Conservation (phyloP, 257 asterid genomes). For the Plectranthus barbatus region DNA sequence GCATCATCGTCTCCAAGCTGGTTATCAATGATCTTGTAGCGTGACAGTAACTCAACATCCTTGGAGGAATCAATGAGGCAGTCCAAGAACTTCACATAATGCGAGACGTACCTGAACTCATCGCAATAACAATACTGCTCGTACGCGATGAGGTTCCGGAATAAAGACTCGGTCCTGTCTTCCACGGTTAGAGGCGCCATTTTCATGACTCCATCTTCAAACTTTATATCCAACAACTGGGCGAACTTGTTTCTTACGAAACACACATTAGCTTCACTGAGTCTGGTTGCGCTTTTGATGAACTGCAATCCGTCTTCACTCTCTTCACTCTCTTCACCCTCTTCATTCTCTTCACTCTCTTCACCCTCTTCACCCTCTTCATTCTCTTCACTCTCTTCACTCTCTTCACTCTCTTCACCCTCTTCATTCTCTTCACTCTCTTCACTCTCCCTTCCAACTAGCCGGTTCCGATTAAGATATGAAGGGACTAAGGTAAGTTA, state of each 20-base stretch:
- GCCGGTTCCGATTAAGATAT: too few species aligned
- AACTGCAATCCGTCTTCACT: too few species aligned
- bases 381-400: too few species aligned
- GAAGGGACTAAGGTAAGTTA: too few species aligned
- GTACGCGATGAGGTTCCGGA: constrained; percentile 3
- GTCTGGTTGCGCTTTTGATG: constrained; percentile 13
- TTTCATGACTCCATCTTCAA: neutral
- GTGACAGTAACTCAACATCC: neutral
- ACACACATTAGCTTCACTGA: constrained; percentile 19
- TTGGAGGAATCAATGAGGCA: too few species aligned
- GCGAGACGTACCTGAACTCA: neutral
- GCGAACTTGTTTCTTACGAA: neutral
- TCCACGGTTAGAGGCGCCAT: neutral
- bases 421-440: too few species aligned
- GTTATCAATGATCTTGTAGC: neutral
- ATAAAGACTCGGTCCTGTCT: neutral
- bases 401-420: too few species aligned
- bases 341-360: too few species aligned
- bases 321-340: too few species aligned
- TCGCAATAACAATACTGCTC: neutral
- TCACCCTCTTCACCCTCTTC: too few species aligned
- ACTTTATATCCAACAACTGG: neutral
- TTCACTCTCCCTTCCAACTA: too few species aligned
- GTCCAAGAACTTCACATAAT: neutral
- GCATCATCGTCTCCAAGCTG: neutral